Percentiles rank a stretch among this genome's conserved stretches.
These are phyloP conservation scores for Stenogyne calaminthoides DNA, from an alignment of 305 asterid species.

Conservation along the genomic window DNA sequence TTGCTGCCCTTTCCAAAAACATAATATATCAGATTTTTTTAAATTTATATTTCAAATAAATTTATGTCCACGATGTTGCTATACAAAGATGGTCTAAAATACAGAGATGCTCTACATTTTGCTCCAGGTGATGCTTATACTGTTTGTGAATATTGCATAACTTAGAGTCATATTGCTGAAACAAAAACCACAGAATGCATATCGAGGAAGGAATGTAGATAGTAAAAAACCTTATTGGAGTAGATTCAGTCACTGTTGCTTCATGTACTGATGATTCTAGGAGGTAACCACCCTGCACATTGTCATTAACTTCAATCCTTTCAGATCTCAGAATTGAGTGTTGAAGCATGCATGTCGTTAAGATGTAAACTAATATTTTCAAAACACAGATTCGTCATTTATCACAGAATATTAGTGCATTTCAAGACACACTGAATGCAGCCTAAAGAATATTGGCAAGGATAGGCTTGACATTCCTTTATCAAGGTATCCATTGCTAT, in stretches of 20 bases:
- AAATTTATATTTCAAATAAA: not conserved
- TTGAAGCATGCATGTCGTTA: constrained; percentile 29
- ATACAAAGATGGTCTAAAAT: not conserved
- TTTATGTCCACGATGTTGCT: not conserved
- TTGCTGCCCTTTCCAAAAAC: constrained; percentile 25
- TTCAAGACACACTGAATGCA: constrained; percentile 1
- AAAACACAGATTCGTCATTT: constrained; percentile 22
- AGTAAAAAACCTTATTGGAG: constrained; percentile 42
- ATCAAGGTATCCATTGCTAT: not conserved
- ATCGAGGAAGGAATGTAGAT: constrained; percentile 20
- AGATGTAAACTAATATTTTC: constrained; percentile 28
- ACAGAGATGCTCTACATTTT: not conserved
- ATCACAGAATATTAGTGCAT: not conserved
- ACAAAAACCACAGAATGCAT: not conserved
- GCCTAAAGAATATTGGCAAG: not conserved
- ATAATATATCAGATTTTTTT: not conserved
- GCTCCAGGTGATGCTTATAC: not conserved
- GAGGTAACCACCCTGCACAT: constrained; percentile 38
- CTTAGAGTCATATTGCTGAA: not conserved
- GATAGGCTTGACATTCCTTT: not conserved
- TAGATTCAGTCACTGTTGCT: constrained; percentile 33
- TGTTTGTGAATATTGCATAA: not conserved
- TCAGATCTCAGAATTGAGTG: constrained; percentile 34
- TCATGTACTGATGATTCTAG: constrained; percentile 42
- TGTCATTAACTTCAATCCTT: constrained; percentile 29